Evolutionary conservation across 2,329 filamentous ascomycete species (phyloP).

Genomic region (Fusarium nanum): DNA sequence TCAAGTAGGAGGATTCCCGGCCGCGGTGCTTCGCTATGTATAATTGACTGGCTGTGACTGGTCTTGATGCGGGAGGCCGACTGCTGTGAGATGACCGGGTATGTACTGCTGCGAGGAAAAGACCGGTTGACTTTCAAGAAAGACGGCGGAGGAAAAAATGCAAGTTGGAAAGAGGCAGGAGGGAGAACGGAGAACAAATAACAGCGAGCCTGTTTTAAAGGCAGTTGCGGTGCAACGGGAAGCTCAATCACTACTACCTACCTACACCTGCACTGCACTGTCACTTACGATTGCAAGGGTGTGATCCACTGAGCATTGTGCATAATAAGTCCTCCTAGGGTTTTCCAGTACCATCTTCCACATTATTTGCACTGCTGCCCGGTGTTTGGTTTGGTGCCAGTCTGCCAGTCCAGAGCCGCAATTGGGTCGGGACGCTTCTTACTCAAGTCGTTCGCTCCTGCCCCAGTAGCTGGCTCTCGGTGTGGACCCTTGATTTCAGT

Average conservation of each 20-base stretch:
- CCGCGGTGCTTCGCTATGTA: not conserved
- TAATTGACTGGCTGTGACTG: slow-evolving; percentile 5
- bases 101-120: not conserved
- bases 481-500: slow-evolving; percentile 3
- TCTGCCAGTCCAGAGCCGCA: not conserved
- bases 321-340: rapidly evolving
- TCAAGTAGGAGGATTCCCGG: not conserved
- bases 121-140: not conserved
- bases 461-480: not conserved
- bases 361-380: not conserved
- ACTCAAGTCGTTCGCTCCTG: not conserved
- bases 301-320: not conserved
- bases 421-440: not conserved
- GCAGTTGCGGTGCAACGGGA: not conserved
- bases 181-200: not conserved
- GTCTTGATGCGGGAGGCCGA: slow-evolving; percentile 34
- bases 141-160: no score
- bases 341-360: not conserved
- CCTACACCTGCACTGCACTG: not conserved
- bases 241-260: not conserved
- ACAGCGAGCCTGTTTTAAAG: not conserved
- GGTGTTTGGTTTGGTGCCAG: not conserved
- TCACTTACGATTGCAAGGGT: not conserved
- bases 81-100: not conserved
- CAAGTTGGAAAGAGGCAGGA: not conserved